Evolutionary conservation across 106 monocot species (phyloP).

Genomic region (Triglochin maritima): DNA sequence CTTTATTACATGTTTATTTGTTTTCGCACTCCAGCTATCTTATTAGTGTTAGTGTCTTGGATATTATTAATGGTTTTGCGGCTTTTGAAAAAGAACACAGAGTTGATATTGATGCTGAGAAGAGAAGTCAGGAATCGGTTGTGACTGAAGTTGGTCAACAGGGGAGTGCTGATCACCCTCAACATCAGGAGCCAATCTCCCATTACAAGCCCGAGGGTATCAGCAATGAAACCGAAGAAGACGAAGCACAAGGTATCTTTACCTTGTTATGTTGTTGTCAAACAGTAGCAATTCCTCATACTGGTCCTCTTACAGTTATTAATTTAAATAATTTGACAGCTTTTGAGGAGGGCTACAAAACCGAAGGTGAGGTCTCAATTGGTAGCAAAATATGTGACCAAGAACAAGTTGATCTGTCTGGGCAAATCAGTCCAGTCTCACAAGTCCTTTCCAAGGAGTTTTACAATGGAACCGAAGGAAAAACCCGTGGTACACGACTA

Average conservation of each 20-base stretch:
- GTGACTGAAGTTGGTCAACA: background rate
- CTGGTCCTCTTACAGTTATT: background rate
- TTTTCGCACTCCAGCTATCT: background rate
- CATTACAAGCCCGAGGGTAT: background rate
- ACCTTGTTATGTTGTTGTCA: background rate
- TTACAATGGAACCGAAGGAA: no score
- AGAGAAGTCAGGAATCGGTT: no score
- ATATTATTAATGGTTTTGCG: background rate
- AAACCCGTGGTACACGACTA: no score
- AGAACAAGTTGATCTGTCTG: slow-evolving; percentile 26
- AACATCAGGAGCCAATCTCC: background rate
- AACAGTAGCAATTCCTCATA: background rate
- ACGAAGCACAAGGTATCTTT: slow-evolving; percentile 1
- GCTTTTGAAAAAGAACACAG: background rate
- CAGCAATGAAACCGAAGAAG: background rate
- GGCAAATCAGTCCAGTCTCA: background rate
- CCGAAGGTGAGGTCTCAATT: slow-evolving; percentile 39
- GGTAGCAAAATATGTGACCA: slow-evolving; percentile 65
- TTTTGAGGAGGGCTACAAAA: background rate
- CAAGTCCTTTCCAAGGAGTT: no score
- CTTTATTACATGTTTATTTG: background rate
- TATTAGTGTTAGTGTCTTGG: no score
- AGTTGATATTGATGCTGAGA: background rate
- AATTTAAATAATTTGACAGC: background rate
- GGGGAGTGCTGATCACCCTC: background rate